These are phyloP conservation scores for Leccinum solheimii DNA, from an alignment of 1,284 basidiomycete genomes.

Conservation along the genomic window DNA sequence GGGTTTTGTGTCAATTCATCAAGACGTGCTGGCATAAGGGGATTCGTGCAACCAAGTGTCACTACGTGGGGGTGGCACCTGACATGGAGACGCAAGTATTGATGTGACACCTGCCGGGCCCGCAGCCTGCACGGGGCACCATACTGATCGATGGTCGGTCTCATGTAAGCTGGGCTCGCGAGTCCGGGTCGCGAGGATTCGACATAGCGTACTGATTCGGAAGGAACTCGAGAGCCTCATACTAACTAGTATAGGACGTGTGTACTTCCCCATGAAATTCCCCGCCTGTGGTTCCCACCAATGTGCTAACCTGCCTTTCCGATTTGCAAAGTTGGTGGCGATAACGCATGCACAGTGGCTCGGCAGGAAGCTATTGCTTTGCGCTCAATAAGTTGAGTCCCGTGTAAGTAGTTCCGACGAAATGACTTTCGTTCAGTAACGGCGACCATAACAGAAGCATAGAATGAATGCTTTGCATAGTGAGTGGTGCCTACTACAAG, in stretches of 20 bases:
- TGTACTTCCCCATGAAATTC: not conserved
- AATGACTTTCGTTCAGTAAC: not conserved
- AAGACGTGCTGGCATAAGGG: not conserved
- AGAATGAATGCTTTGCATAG: not conserved
- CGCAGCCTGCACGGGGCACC: not conserved
- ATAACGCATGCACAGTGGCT: not conserved
- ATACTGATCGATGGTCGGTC: not conserved
- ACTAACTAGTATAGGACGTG: not conserved
- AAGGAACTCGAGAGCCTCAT: not conserved
- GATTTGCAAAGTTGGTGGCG: not conserved
- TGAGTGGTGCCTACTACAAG: not conserved
- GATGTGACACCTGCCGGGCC: not conserved
- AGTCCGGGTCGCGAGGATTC: not conserved
- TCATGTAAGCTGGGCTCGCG: not conserved
- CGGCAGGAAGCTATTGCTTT: not conserved
- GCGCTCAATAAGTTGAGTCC: not conserved
- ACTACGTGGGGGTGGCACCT: not conserved
- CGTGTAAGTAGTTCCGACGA: not conserved
- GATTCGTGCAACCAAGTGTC: not conserved
- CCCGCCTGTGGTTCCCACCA: not conserved
- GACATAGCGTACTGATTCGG: not conserved
- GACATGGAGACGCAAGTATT: not conserved
- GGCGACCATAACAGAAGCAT: not conserved
- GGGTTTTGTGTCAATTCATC: not conserved
- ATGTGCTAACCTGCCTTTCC: not conserved